Evolutionary conservation across 176 grass and related monocot species (phyloP).

Genomic region (Musa schizocarpa): DNA sequence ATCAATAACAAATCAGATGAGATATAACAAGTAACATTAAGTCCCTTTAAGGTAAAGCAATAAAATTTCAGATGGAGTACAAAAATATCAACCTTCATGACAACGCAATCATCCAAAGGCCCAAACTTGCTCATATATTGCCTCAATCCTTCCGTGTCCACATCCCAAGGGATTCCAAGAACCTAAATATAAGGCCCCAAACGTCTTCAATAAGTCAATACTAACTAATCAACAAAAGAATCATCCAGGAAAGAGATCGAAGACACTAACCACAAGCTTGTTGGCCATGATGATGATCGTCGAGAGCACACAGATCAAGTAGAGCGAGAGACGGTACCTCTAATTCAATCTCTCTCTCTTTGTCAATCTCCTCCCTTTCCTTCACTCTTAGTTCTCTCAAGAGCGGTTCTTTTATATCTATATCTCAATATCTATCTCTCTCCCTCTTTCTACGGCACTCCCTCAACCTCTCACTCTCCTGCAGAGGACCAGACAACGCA

Average conservation of each 20-base stretch:
- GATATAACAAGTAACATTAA: neutral
- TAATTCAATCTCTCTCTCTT: constrained; percentile 1
- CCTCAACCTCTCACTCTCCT: constrained; percentile 25
- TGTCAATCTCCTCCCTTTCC: constrained; percentile 13
- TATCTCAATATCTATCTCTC: constrained; percentile 6
- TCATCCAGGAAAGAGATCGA: neutral
- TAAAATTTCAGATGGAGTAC: neutral
- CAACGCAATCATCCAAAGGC: constrained; percentile 69
- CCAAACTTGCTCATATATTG: constrained; percentile 92
- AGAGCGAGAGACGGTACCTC: constrained; percentile 20
- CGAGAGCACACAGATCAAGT: constrained; percentile 4
- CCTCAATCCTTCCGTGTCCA: constrained; percentile 72
- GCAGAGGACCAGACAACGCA: constrained; percentile 20
- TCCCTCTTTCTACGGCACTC: constrained; percentile 1
- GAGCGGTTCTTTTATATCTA: neutral
- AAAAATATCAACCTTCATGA: constrained; percentile 67
- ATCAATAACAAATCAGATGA: neutral
- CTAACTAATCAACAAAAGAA: neutral
- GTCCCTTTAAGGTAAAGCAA: neutral
- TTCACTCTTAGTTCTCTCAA: constrained; percentile 8
- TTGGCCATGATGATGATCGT: constrained; percentile 9
- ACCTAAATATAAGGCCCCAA: constrained; percentile 31
- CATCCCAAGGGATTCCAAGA: constrained; percentile 93
- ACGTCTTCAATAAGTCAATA: neutral
- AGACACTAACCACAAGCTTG: constrained; percentile 24